A percentile compares a stretch with the other conserved stretches of the same genome.
phyloP scores from a whole-genome alignment of 2,329 filamentous ascomycete species.

The Neonectria punicea region DNA sequence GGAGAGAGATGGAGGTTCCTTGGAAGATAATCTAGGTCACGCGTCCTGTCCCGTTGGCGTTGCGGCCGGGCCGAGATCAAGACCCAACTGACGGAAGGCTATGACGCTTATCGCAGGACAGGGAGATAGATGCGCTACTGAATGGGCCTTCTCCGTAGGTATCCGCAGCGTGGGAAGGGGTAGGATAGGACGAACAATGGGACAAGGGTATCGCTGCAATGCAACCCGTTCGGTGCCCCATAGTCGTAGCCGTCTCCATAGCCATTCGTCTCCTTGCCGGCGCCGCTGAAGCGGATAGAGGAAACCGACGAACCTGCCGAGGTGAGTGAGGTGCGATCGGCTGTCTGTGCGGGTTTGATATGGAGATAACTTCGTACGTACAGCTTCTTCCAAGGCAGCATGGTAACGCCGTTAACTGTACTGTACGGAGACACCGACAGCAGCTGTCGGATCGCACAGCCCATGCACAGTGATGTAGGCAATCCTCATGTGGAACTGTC shows the following conservation, averaged over 20 bases:
- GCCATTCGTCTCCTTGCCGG: background rate
- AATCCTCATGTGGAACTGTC: background rate
- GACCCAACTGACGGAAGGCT: constrained; percentile 22
- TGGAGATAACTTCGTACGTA: constrained; percentile 8
- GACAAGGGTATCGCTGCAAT: constrained; percentile 1
- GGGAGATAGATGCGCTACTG: background rate
- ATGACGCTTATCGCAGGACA: constrained; percentile 42
- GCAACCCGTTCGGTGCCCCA: background rate
- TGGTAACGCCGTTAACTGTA: too few species aligned
- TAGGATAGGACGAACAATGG: background rate
- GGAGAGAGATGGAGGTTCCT: background rate
- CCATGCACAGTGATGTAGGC: background rate
- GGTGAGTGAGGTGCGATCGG: background rate
- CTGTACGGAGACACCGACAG: too few species aligned
- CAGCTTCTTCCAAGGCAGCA: constrained; percentile 12
- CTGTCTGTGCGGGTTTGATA: constrained; percentile 21
- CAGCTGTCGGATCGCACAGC: constrained; percentile 1
- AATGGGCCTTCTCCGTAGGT: background rate
- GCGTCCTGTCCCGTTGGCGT: constrained; percentile 4
- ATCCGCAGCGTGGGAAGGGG: constrained; percentile 4
- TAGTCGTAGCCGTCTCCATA: background rate
- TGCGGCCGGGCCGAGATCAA: constrained; percentile 29
- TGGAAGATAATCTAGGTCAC: constrained; percentile 11
- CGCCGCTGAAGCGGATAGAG: background rate
- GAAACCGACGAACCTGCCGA: background rate